Percentiles rank a stretch among this genome's conserved stretches.
Conservation (phyloP, 129 eudicot genomes). For the Oenanthe sinensis region DNA sequence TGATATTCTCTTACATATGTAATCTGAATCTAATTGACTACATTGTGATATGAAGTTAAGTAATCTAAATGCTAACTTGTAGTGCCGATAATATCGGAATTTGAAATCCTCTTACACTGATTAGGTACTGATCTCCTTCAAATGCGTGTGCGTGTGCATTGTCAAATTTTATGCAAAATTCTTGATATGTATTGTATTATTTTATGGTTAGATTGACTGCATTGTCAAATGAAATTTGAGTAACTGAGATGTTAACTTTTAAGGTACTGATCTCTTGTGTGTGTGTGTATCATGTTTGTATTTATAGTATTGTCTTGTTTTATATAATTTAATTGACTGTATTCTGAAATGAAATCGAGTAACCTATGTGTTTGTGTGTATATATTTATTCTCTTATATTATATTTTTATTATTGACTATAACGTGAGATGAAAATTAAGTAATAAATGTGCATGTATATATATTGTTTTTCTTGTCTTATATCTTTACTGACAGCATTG, state of each 20-base stretch:
- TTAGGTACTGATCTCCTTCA: not conserved
- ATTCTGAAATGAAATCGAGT: not conserved
- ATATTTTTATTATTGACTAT: too few species aligned
- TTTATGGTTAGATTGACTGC: not conserved
- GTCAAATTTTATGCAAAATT: too few species aligned
- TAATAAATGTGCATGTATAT: not conserved
- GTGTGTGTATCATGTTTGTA: not conserved
- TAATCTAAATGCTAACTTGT: not conserved
- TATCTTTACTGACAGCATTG: not conserved
- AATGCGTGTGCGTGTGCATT: not conserved
- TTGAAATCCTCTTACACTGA: not conserved
- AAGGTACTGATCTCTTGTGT: not conserved
- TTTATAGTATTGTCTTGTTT: not conserved
- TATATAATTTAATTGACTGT: not conserved
- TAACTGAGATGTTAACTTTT: not conserved
- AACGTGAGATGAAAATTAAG: not conserved
- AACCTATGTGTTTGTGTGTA: not conserved
- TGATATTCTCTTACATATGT: too few species aligned
- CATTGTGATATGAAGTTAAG: too few species aligned
- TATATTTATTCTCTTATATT: too few species aligned
- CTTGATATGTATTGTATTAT: not conserved
- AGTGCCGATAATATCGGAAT: not conserved
- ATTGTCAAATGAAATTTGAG: not conserved
- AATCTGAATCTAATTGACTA: too few species aligned
- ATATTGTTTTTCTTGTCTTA: not conserved